These are phyloP conservation scores for Rhizophagus clarus DNA, from an alignment of 192 early-diverging fungal genomes.

Conservation along the genomic window DNA sequence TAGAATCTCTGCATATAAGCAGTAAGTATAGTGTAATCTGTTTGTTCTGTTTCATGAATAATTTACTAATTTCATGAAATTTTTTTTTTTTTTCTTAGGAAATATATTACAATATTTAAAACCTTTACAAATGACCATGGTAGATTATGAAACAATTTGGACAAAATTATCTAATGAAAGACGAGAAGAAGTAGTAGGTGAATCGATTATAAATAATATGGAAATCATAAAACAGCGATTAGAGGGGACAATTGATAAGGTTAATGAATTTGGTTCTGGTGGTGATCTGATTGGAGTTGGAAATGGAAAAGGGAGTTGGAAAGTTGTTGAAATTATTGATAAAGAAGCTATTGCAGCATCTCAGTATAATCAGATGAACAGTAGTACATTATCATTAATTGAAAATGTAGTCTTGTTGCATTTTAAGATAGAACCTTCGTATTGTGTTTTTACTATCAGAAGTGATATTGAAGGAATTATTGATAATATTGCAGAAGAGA, in stretches of 20 bases:
- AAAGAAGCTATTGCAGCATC: background rate
- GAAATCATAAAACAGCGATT: constrained; percentile 6
- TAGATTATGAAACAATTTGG: background rate
- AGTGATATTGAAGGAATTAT: background rate
- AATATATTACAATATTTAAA: background rate
- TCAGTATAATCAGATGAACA: background rate
- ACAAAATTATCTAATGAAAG: background rate
- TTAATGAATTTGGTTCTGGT: background rate
- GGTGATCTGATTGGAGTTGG: background rate
- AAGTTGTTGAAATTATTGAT: background rate
- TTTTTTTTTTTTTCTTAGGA: background rate
- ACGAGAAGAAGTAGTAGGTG: background rate
- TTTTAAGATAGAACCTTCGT: background rate
- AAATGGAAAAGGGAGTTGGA: background rate
- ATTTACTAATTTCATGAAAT: background rate
- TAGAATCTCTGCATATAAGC: background rate
- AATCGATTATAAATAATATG: background rate
- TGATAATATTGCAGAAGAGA: background rate
- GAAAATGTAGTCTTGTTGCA: background rate
- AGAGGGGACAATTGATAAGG: background rate
- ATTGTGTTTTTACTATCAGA: background rate
- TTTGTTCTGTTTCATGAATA: too few species aligned
- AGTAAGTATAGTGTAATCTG: background rate
- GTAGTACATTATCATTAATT: background rate
- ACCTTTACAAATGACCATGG: background rate